These are phyloP conservation scores for Berkeleyomyces basicola DNA, from an alignment of 2,329 filamentous ascomycete species.

Conservation along the genomic window DNA sequence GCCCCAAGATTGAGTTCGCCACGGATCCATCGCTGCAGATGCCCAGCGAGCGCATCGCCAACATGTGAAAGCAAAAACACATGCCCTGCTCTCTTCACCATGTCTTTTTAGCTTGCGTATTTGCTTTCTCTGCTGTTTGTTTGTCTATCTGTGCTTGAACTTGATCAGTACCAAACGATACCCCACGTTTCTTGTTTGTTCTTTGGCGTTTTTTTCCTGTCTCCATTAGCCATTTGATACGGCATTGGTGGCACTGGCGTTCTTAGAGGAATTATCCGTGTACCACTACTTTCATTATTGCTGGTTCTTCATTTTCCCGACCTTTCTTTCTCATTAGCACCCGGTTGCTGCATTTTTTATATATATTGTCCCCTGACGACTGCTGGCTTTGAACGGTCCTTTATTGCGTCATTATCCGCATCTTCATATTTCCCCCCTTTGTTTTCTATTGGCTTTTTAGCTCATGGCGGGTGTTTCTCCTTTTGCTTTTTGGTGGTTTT, in stretches of 20 bases:
- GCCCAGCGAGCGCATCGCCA: conserved; percentile 41
- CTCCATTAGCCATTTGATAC: conserved; percentile 2
- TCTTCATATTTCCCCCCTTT: conserved; percentile 1
- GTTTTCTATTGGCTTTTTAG: background rate
- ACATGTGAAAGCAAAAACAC: conserved; percentile 26
- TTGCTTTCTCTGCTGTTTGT: conserved; percentile 9
- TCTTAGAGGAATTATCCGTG: conserved; percentile 7
- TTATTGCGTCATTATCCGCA: conserved; percentile 4
- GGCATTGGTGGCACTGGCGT: conserved; percentile 8
- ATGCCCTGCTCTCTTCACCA: background rate
- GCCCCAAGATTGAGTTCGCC: conserved; percentile 36
- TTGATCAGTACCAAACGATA: conserved; percentile 15
- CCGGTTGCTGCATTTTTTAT: conserved; percentile 2
- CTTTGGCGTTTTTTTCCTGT: conserved; percentile 10
- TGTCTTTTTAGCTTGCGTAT: conserved; percentile 10
- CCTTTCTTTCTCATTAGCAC: conserved; percentile 8
- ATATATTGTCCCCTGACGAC: conserved; percentile 7
- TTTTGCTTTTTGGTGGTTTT: background rate
- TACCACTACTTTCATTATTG: conserved; percentile 13
- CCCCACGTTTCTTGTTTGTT: conserved; percentile 14
- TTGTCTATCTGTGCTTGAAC: conserved; percentile 10
- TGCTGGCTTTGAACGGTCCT: conserved; percentile 5
- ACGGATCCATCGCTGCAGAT: conserved; percentile 42
- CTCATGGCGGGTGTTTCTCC: background rate
- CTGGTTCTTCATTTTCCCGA: conserved; percentile 4